phyloP scores from a whole-genome alignment of 2,329 filamentous ascomycete genomes.

The Dothistroma septosporum region DNA sequence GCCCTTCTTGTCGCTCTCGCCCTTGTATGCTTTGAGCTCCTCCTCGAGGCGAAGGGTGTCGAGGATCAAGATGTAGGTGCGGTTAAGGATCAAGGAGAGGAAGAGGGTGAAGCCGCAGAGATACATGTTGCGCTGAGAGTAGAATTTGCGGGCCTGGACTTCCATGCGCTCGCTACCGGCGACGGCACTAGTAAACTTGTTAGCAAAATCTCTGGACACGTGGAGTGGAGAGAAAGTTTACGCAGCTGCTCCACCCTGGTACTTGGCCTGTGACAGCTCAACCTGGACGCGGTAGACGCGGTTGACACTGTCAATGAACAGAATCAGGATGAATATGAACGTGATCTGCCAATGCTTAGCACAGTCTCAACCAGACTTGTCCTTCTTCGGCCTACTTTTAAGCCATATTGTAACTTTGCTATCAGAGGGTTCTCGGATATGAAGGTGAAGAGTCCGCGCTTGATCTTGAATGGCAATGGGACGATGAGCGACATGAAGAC shows the following conservation, averaged over 20 bases:
- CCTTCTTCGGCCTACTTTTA: conserved; percentile 61
- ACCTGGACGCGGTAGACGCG: conserved; percentile 95
- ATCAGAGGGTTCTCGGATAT: conserved; percentile 83
- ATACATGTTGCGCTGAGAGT: conserved; percentile 99
- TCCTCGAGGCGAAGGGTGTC: conserved; percentile 90
- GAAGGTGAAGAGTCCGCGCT: conserved; percentile 89
- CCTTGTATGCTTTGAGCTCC: conserved; percentile 79
- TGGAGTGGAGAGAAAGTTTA: conserved; percentile 33
- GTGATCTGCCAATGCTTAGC: conserved; percentile 60
- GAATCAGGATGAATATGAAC: conserved; percentile 97
- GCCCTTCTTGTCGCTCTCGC: conserved; percentile 49
- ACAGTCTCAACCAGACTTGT: background rate
- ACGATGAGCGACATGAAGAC: conserved; percentile 77
- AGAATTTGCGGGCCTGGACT: conserved; percentile 99
- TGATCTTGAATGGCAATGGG: conserved; percentile 81
- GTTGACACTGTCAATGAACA: conserved; percentile 95
- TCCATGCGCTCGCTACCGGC: conserved; percentile 89
- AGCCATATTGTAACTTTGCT: conserved; percentile 91
- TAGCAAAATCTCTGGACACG: conserved; percentile 11
- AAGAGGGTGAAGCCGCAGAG: conserved; percentile 99
- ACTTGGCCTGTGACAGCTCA: conserved; percentile 73
- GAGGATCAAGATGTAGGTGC: conserved; percentile 96
- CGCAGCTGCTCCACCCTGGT: conserved; percentile 46
- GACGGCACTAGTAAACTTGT: conserved; percentile 54
- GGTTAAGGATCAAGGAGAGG: conserved; percentile 97